Base-by-base conservation (phyloP, 2,329 filamentous ascomycete genomes). In the Elsinoe australis region DNA sequence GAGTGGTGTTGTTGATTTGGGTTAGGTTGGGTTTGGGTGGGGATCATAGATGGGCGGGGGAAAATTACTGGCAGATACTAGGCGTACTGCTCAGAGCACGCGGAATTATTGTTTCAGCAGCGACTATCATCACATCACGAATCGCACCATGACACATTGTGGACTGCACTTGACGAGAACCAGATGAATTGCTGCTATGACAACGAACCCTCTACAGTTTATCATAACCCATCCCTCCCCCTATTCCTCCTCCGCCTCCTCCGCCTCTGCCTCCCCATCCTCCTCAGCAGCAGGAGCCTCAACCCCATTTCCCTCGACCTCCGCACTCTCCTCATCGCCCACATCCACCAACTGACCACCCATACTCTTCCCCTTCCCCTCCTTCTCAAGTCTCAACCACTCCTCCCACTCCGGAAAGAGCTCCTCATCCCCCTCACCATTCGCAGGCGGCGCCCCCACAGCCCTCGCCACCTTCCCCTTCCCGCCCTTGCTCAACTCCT, bases 351-450 rank as follows among this genome's bases (percentile, higher is more conserved):
- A 61, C 63, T 51, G 62, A 61, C 59, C 70, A 10, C 39, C 39
- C 39, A 44, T 4, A 53, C 55, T 66, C 50, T 55, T 67, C 62
- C 32, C 64, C 3, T 72, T 73, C 2, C 85, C 84, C 58, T 88
- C 82, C 51, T 75, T 78, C 71, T 96, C 92, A 53, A 95, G 64
- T 60, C 77, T 75, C 57, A 96, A 63, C 72, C 87, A 95, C 66
- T 92, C 84, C 3, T 95, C 85, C 92, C 92, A 98, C 60, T 95
- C 87, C 0, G 90, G 90, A 70, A 98, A 98, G 57, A 98, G 75
- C 2, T 94, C 89, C 32, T 84, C 84, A 52, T 80, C 76, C 5
- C 71, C 70, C 52, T 75, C 74, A 51, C 88, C 86, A 57, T 64
- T 61, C 15, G 58, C 56, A 0, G 80, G 85, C 0, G 92, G 92